These are phyloP conservation scores for Omphalotus olearius DNA, from an alignment of 1,284 basidiomycete species.

Conservation along the genomic window DNA sequence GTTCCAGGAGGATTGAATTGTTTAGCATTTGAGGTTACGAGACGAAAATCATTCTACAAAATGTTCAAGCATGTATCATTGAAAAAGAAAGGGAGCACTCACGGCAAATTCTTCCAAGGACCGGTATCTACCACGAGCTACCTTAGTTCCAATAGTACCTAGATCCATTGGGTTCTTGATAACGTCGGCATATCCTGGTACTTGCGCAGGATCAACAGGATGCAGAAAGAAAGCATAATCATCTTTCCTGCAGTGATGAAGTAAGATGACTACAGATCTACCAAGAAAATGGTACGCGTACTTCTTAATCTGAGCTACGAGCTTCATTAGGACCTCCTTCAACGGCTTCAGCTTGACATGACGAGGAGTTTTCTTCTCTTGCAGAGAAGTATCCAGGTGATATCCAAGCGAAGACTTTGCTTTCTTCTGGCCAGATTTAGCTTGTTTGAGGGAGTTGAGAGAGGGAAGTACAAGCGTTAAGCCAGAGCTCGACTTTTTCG, in stretches of 20 bases:
- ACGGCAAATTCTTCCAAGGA: constrained; percentile 76
- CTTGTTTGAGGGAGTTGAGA: constrained; percentile 35
- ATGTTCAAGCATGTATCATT: not conserved
- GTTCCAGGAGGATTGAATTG: constrained; percentile 68
- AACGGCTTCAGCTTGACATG: constrained; percentile 73
- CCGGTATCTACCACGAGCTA: constrained; percentile 60
- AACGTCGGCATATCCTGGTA: constrained; percentile 66
- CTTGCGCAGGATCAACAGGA: constrained; percentile 62
- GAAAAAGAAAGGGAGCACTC: constrained; percentile 23
- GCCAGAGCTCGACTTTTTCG: constrained; percentile 9
- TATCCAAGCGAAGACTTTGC: constrained; percentile 26
- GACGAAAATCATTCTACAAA: constrained; percentile 57
- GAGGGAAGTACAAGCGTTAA: constrained; percentile 50
- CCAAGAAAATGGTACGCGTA: constrained; percentile 27
- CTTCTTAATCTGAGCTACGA: constrained; percentile 75
- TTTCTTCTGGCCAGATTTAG: constrained; percentile 34
- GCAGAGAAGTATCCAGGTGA: constrained; percentile 25
- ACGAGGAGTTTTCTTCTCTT: constrained; percentile 41
- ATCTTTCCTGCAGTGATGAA: constrained; percentile 57
- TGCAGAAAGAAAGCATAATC: constrained; percentile 81
- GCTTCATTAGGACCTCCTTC: constrained; percentile 62
- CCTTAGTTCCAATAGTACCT: constrained; percentile 72
- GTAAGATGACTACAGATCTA: constrained; percentile 4
- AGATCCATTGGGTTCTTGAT: constrained; percentile 80
- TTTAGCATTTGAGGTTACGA: constrained; percentile 73